Percentiles rank a stretch among this genome's conserved stretches.
Conservation (phyloP, 2,329 filamentous ascomycete species). For the Xylariaceae sp. region DNA sequence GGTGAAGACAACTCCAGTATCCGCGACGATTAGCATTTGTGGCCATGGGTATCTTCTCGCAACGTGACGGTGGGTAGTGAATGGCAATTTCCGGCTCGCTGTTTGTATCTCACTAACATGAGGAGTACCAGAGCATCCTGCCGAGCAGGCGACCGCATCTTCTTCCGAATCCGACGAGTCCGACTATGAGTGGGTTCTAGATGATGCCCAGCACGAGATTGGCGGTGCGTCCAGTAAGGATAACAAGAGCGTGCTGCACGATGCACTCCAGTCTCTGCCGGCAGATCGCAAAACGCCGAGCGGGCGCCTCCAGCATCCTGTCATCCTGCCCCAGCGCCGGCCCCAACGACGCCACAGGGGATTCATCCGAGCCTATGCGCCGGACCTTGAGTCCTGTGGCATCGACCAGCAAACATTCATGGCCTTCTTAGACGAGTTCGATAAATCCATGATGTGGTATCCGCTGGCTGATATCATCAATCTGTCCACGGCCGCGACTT, state of each 20-base stretch:
- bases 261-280: neutral
- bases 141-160: too few species aligned
- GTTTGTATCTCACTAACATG: too few species aligned
- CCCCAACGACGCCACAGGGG: constrained; percentile 22
- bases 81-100: too few species aligned
- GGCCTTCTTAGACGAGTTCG: constrained; percentile 23
- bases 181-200: constrained; percentile 16
- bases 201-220: constrained; percentile 14
- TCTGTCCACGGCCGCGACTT: constrained; percentile 4
- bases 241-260: neutral
- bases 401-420: constrained; percentile 25
- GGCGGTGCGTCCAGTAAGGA: neutral
- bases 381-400: constrained; percentile 19
- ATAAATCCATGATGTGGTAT: constrained; percentile 14
- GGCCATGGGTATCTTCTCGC: neutral
- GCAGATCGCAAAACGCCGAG: neutral
- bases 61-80: too few species aligned
- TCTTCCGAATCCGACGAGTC: neutral
- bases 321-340: constrained; percentile 25
- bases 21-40: neutral
- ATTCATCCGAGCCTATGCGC: constrained; percentile 27
- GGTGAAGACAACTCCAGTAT: neutral
- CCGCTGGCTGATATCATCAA: constrained; percentile 7
- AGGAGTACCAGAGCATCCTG: too few species aligned
- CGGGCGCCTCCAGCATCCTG: constrained; percentile 16